Base-by-base conservation (phyloP, 2,329 filamentous ascomycete genomes). In the Pseudocercospora crystallina region DNA sequence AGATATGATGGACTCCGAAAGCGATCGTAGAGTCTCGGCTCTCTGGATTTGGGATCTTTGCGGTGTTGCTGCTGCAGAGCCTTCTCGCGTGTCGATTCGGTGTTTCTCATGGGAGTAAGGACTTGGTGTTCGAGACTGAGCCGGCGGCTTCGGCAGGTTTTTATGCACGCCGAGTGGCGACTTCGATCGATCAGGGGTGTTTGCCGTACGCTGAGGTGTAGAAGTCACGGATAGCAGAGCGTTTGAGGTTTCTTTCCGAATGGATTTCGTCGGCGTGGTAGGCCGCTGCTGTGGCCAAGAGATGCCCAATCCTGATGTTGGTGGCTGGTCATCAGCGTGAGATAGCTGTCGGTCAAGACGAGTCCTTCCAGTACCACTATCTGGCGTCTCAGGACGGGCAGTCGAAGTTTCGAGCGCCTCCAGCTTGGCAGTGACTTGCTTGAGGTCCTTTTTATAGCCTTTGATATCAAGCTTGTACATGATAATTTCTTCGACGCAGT, bases 401-500 rank as follows among this genome's bases (percentile, higher is more conserved):
- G 33, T 29, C 20, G 11, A 14, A 65, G 60, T 30, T 31, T 51
- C 49, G 10, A 69, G 49, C 7, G 53, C 51, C 26, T 62, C 57
- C 34, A 72, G 63, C 42, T 65, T 61, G 5, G 62, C 59, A 12
- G 63, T 57, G 5, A 62, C 64, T 7, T 52, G 60, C 50, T 57
- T 63, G 12, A 70, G 56, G 30, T 70, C 66, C 43, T 69, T 68
- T 56, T 71, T 75, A 62, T 76, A 78, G 12, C 72, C 72, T 44
- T 69, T 71, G 45, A 76, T 68, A 45, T 79, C 75, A 29, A 77
- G 68, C 58, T 76, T 77, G 64, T 75, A 76, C 43, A 74, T 67
- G 17, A 76, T 71, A 47, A 76, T 76, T 41, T 78, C 75, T n/a
- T 71, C 61, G 31, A 76, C 65, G 39, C 57, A 64, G 32, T 63